These are phyloP conservation scores for Russula sp. DNA, from an alignment of 768 basidiomycete genomes.

Conservation along the genomic window DNA sequence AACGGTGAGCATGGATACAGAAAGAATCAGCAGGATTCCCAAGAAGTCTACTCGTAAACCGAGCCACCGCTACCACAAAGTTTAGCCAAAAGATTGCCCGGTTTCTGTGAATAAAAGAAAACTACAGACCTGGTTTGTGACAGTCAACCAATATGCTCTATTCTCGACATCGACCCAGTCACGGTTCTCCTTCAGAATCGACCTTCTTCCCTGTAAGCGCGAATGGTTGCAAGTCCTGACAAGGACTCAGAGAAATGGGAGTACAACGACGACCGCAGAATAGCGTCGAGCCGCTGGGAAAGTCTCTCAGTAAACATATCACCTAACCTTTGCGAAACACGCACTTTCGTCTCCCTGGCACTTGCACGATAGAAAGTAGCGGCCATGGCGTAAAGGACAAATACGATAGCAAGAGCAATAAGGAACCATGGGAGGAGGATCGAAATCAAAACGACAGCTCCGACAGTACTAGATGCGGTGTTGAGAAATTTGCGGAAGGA, in stretches of 20 bases:
- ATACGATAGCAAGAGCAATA: constrained; percentile 62
- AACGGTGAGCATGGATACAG: constrained; percentile 77
- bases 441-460: constrained; percentile 75
- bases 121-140: constrained; percentile 65
- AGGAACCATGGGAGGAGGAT: constrained; percentile 83
- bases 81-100: constrained; percentile 58
- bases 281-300: constrained; percentile 62
- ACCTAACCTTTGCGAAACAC: not conserved
- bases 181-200: constrained; percentile 77
- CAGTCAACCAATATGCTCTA: constrained; percentile 83
- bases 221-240: constrained; percentile 81
- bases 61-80: constrained; percentile 78
- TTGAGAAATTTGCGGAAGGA: constrained; percentile 67
- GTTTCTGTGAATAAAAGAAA: constrained; percentile 9
- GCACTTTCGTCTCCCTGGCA: constrained; percentile 79
- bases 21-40: constrained; percentile 69
- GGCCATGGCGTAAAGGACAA: constrained; percentile 61
- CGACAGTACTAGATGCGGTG: constrained; percentile 64
- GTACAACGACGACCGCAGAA: constrained; percentile 84
- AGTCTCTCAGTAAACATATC: constrained; percentile 1
- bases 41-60: constrained; percentile 87
- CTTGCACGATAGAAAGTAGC: constrained; percentile 83
- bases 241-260: constrained; percentile 92
- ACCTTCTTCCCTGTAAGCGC: constrained; percentile 77
- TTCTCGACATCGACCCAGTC: constrained; percentile 82